Conservation (phyloP, 73 alveolate genomes). For the Paramecium caudatum region DNA sequence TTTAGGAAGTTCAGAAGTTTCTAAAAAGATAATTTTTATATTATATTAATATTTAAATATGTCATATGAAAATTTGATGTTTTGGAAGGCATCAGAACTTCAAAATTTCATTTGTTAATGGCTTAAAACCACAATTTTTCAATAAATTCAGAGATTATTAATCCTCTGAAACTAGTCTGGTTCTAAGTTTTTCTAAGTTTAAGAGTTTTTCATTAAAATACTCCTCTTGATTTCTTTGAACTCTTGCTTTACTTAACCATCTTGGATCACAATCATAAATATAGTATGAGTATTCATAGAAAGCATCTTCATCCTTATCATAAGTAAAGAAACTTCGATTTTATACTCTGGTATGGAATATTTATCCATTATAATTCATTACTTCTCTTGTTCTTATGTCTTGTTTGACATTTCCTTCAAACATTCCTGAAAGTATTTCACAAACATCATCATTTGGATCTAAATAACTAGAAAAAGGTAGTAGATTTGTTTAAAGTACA, state of each 20-base stretch:
- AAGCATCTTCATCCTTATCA: conserved; percentile 15
- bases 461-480: conserved; percentile 1
- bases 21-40: neutral
- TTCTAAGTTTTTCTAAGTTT: neutral
- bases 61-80: conserved; percentile 5
- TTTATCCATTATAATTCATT: conserved; percentile 39
- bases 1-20: too few species aligned
- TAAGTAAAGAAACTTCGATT: neutral
- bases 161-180: conserved; percentile 25
- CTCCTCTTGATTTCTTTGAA: neutral
- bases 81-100: too few species aligned
- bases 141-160: neutral
- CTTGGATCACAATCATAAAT: conserved; percentile 46
- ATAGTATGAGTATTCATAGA: conserved; percentile 2
- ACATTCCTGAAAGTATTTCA: conserved; percentile 17
- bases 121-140: neutral
- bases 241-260: conserved; percentile 13
- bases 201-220: conserved; percentile 21
- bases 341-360: neutral
- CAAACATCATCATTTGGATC: conserved; percentile 48
- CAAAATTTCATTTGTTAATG: neutral
- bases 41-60: neutral
- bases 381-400: conserved; percentile 40
- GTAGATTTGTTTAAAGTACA: neutral
- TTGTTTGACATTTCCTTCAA: neutral